Evolutionary conservation across 495 filamentous ascomycete species (phyloP), one percentile per base, ranked within the genome.

Genomic region (Venustampulla echinocandica): DNA sequence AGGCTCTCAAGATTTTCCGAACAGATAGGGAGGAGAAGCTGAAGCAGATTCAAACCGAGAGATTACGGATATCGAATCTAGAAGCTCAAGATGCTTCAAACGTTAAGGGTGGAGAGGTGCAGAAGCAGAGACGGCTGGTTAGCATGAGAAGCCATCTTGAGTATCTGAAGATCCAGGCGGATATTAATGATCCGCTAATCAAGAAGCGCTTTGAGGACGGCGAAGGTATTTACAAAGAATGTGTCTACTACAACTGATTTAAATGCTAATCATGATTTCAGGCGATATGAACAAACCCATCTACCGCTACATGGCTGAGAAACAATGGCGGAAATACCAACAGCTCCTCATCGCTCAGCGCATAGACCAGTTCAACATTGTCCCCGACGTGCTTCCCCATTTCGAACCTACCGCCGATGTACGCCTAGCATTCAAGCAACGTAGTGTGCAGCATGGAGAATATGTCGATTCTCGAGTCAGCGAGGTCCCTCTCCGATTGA

Each of bases 191-290:
- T 61, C 92, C 92, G 1, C 40, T 87, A 22, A 86, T 97, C 34
- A 97, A 96, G 77, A 84, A 87, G 63, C 84, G 77, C 52, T 96
- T 96, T 57, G 92, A 99, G 60, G 87, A 96, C 70, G 89, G 90
- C 10, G 64, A 77, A 55, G 87, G 92, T 95, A 68, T 61, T 76
- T 63, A 2, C 21, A 15, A 47, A 25, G 30, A 11, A 38, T 37
- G 14, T 19, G 27, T 5, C 50, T 23, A 7, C n/a, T 44, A 1
- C 18, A 52, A 23, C 11, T 38, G 13, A 11, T 44, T 0, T 21
- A 27, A 19, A 27, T 33, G 34, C 61, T 64, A 57, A 66, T 34
- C 21, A 1, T 28, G 3, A 19, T 18, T 42, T 5, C 28, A 95
- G 88, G 86, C 40, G 87, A 96, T 60, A 90, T 96, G 90, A 82